Base-by-base conservation (phyloP, 306 rosid species). In the Glycine soja region DNA sequence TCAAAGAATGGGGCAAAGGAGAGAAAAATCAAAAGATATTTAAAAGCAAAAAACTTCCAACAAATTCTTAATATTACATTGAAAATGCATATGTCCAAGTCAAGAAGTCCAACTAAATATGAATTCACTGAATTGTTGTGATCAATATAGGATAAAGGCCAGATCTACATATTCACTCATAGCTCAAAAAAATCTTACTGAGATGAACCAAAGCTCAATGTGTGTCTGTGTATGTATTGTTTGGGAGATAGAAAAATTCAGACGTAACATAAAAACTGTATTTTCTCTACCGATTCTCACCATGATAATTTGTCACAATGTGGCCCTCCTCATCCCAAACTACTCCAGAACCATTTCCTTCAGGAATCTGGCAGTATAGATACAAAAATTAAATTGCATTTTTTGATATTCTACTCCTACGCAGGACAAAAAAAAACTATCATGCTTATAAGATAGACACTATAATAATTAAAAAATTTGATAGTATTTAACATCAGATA, bases 321-420 rank as follows among this genome's bases (percentile, higher is more conserved):
- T 95, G 94, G 58, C 98, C 99, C 74, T 91, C 92, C 24, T 82
- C 88, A 78, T 95, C 98, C 99, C 99, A 95, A 56, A 95, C 93
- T 59, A 95, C 96, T 76, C 99, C 99, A 52, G 99, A 93, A 82
- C 98, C 99, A 85, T 95, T 93, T 88, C 99, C 99, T 88, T 95
- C 99, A 16, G 99, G 98, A 88, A 95, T 83, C 99, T 95, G 89
- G 38, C 50, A 54, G 80, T 16, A 80, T 66, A 43, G 68, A 71
- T 34, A 6, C 52, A 70, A 81, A 77, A 36, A 51, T 32, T 9
- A 51, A 64, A 79, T 72, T 59, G 75, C 30, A 65, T 66, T 43
- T 14, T 47, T 78, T 48, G 24, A 70, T 75, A 67, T 61, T 54
- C 14, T n/a, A 30, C 15, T 66, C 63, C 64, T 61, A 54, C 18